These are phyloP conservation scores for Metschnikowia bowlesiae DNA, from an alignment of 805 yeast species.

Conservation along the genomic window DNA sequence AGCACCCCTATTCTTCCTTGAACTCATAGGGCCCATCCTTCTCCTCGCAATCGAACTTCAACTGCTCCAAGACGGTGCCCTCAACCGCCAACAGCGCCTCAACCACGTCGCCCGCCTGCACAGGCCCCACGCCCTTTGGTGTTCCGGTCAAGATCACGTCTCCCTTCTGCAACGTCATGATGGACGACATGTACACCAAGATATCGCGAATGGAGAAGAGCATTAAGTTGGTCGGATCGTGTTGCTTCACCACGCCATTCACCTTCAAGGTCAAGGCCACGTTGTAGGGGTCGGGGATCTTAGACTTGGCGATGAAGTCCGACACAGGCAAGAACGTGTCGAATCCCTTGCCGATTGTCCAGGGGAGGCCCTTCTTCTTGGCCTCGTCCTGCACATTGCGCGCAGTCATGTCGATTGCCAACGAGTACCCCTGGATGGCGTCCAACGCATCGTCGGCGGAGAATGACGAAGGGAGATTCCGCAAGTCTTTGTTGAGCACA, in stretches of 20 bases:
- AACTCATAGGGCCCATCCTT: constrained; percentile 45
- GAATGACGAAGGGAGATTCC: constrained; percentile 58
- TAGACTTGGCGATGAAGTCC: constrained; percentile 56
- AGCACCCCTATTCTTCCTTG: constrained; percentile 23
- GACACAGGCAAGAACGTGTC: constrained; percentile 95
- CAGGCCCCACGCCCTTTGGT: constrained; percentile 92
- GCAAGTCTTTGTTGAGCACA: constrained; percentile 58
- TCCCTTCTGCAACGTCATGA: constrained; percentile 88
- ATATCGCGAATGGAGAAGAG: constrained; percentile 80
- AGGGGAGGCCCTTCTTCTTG: constrained; percentile 88
- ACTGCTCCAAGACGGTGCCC: constrained; percentile 49
- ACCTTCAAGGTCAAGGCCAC: constrained; percentile 60
- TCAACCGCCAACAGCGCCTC: constrained; percentile 57
- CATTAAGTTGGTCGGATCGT: constrained; percentile 79
- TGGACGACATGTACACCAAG: constrained; percentile 72
- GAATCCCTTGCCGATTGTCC: constrained; percentile 95
- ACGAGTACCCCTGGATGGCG: constrained; percentile 78
- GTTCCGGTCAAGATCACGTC: constrained; percentile 94
- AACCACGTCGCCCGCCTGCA: constrained; percentile 74
- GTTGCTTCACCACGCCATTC: constrained; percentile 67
- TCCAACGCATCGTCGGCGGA: constrained; percentile 65
- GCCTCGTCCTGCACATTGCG: constrained; percentile 95
- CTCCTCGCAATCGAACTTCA: constrained; percentile 50
- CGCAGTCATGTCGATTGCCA: constrained; percentile 92
- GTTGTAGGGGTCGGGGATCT: constrained; percentile 69